phyloP scores from a whole-genome alignment of 192 early-diverging fungal genomes.

The Dimargaris cristalligena region DNA sequence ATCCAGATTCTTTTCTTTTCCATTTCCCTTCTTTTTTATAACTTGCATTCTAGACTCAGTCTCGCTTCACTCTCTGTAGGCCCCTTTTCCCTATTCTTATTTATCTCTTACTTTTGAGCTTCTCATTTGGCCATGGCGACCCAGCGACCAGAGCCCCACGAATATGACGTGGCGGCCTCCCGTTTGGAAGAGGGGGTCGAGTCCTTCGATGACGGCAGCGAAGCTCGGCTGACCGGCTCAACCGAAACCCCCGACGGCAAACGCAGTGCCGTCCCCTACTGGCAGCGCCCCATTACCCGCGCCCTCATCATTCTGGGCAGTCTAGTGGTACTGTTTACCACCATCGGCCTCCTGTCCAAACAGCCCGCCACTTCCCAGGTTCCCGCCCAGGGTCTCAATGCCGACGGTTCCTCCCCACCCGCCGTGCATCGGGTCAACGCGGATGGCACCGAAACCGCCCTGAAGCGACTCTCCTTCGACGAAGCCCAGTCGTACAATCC shows the following conservation, averaged over 20 bases:
- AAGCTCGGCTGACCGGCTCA: background rate
- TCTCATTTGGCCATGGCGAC: background rate
- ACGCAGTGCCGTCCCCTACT: too few relatives aligned
- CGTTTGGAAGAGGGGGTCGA: background rate
- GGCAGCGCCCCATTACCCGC: background rate
- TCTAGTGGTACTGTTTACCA: slow-evolving; percentile 1
- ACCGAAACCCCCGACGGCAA: slow-evolving; percentile 1
- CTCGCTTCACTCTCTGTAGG: background rate
- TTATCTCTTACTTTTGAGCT: background rate
- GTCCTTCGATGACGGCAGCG: background rate
- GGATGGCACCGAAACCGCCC: slow-evolving; percentile 8
- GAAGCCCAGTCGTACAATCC: background rate
- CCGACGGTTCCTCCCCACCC: slow-evolving; percentile 1
- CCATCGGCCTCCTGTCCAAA: slow-evolving; percentile 5
- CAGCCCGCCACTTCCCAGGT: slow-evolving; percentile 6
- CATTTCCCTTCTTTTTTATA: background rate
- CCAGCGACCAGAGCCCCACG: background rate
- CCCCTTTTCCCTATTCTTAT: background rate
- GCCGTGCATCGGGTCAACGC: slow-evolving; percentile 4
- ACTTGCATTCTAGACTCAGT: background rate
- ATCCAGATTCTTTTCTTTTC: too few relatives aligned
- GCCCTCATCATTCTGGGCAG: slow-evolving; percentile 1
- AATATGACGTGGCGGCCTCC: background rate
- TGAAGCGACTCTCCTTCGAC: slow-evolving; percentile 1
- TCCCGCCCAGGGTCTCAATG: background rate